Evolutionary conservation across 352 stramenopile genomes (phyloP), one percentile per base, ranked within the genome.

Genomic region (Pilasporangium apinafurcum): DNA sequence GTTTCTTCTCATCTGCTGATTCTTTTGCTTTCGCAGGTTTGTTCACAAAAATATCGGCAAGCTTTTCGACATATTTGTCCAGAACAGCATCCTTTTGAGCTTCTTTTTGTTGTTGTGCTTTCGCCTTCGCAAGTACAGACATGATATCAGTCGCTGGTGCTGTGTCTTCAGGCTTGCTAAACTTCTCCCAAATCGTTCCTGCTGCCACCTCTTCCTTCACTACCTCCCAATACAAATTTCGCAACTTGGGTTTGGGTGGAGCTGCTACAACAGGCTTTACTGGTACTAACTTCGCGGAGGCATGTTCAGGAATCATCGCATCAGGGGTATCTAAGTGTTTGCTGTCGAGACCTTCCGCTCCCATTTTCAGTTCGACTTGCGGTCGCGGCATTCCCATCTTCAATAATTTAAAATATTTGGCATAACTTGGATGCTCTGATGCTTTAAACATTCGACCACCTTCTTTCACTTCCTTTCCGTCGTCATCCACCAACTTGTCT

Each of bases 391-490:
- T 92, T 5, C 91, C 92, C 62, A 98, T 90, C 57, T 96, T 97
- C 31, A 92, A 62, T 81, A 98, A 93, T 60, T 97, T 97, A 68
- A 97, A 98, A 73, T 97, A 98, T 62, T 97, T 97, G 39, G 53
- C 56, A 51, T 96, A 98, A 37, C 65, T 74, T 13, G 86, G 86
- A 48, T 98, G 87, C 44, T 97, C 75, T 7, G 51, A 74, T 31
- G 55, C 70, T 37, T 78, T 83, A 24, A 82, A 56, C 32, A 53
- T 63, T 32, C 65, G 62, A n/a, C 27, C 20, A 13, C 32, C 35
- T 16, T 17, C 48, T 39, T 61, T 59, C 8, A 65, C 52, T 20
- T 58, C 51, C 12, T 61, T 64, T 1, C 55, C 55, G 1, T 55
- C 44, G 12, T 17, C 44, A 44, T 59, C 55, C 4, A 64, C 55